Conservation (phyloP, 1,284 basidiomycete genomes). For the Trichosporon inkin region DNA sequence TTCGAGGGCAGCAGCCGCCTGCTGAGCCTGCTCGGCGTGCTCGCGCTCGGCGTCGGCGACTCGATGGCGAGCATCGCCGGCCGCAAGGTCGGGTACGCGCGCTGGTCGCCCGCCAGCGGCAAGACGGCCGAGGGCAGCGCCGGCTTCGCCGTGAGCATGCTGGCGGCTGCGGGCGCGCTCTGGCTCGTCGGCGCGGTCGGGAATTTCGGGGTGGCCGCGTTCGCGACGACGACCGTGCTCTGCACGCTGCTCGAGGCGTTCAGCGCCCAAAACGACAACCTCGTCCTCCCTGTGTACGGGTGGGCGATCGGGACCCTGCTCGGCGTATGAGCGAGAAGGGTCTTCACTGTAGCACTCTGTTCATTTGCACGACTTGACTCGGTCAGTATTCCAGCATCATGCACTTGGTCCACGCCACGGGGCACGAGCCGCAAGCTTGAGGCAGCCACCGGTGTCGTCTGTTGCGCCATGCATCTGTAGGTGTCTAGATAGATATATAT, state of each 20-base stretch:
- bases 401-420: too few relatives aligned
- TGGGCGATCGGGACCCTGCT: conserved; percentile 57
- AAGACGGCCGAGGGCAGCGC: conserved; percentile 91
- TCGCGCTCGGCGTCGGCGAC: conserved; percentile 89
- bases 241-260: conserved; percentile 76
- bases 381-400: too few relatives aligned
- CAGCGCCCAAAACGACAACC: conserved; percentile 89
- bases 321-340: conserved; percentile 28
- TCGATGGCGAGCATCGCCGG: conserved; percentile 91
- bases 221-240: conserved; percentile 55
- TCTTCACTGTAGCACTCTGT: too few relatives aligned
- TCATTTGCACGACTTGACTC: too few relatives aligned
- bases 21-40: conserved; percentile 58
- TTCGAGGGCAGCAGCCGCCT: conserved; percentile 66
- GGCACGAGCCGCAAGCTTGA: too few relatives aligned
- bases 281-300: conserved; percentile 81
- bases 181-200: conserved; percentile 66
- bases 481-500: too few relatives aligned
- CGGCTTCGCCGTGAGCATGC: conserved; percentile 73
- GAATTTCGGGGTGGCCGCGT: conserved; percentile 56
- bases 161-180: conserved; percentile 65
- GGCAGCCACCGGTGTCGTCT: too few relatives aligned
- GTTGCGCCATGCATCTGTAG: too few relatives aligned
- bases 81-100: conserved; percentile 68
- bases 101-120: conserved; percentile 75